Evolutionary conservation across 2,329 filamentous ascomycete genomes (phyloP), one percentile per base, ranked within the genome.

Genomic region (Xylaria sp.): DNA sequence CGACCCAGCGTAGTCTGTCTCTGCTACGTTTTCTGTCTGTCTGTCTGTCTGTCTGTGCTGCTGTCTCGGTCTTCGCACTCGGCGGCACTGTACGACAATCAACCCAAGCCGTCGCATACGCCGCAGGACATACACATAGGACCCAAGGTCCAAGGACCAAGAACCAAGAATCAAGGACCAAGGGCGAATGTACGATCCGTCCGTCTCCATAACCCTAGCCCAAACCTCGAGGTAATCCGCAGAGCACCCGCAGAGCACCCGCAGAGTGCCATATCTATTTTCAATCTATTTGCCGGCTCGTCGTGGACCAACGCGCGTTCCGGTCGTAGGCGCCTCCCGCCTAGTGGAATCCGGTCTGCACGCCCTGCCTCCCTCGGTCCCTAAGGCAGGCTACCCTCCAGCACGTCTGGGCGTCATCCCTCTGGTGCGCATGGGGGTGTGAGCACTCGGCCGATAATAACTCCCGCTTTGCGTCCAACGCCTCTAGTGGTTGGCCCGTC

Each of bases 401-500:
- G 33, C 47, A 19, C 33, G 27, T 19, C 33, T 13, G 60, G 66
- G 62, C 58, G 60, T 60, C 62, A 56, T 60, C 61, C 59, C 27
- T 40, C 54, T 43, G 25, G 38, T 31, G 17, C 27, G n/a, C 23
- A 60, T 60, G 54, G 55, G 43, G 43, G 46, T 62, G 58, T 68
- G 64, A 64, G 62, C 59, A 52, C 65, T 67, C 65, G 67, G 67
- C 67, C 69, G 65, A 65, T 67, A 59, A 69, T 64, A 64, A 66
- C 70, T 71, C 67, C 70, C 66, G 67, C 66, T 65, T 70, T 68
- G 67, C 67, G 69, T 64, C 67, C 67, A 69, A 60, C 58, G 67
- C 66, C 54, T 63, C 62, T 65, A 65, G 67, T 73, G 70, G 70
- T 72, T 72, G 70, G 70, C 66, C 70, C 67, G 66, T 69, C 54